Evolutionary conservation across 2,329 filamentous ascomycete genomes (phyloP).

Genomic region (Lecanicillium sp.): DNA sequence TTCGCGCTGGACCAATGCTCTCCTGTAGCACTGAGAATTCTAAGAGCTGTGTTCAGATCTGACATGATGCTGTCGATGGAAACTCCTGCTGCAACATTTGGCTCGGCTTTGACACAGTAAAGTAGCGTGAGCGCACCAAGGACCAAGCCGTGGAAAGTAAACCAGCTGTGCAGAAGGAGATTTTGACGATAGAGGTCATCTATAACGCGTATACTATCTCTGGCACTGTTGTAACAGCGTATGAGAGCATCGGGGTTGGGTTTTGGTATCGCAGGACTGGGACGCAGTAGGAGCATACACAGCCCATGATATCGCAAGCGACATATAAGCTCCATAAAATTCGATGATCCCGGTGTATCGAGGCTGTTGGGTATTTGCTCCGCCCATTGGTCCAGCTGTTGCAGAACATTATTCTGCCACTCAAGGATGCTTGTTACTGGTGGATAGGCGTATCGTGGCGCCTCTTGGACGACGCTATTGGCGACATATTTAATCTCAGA

Average conservation of each 20-base stretch:
- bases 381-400: slow-evolving; percentile 32
- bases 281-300: slow-evolving; percentile 40
- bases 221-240: slow-evolving; percentile 35
- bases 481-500: slow-evolving; percentile 52
- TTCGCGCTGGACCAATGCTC: slow-evolving; percentile 46
- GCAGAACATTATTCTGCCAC: slow-evolving; percentile 38
- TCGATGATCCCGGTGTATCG: slow-evolving; percentile 5
- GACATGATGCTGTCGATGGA: slow-evolving; percentile 31
- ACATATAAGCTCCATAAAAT: slow-evolving; percentile 25
- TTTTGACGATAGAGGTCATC: slow-evolving; percentile 36
- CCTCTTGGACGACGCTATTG: slow-evolving; percentile 40
- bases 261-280: slow-evolving; percentile 42
- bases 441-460: slow-evolving; percentile 41
- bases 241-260: slow-evolving; percentile 31
- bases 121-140: slow-evolving; percentile 41
- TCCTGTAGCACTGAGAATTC: slow-evolving; percentile 40
- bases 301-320: slow-evolving; percentile 39
- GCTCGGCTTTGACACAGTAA: slow-evolving; percentile 40
- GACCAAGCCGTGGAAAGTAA: slow-evolving; percentile 40
- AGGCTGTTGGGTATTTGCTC: slow-evolving; percentile 22
- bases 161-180: slow-evolving; percentile 38
- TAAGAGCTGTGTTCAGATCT: slow-evolving; percentile 33
- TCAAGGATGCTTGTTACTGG: slow-evolving; percentile 32
- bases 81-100: slow-evolving; percentile 28
- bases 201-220: slow-evolving; percentile 30